Percentiles rank a stretch among this genome's conserved stretches.
phyloP scores from a whole-genome alignment of 2,329 filamentous ascomycete genomes.

The Ophiostoma triangulosporum region DNA sequence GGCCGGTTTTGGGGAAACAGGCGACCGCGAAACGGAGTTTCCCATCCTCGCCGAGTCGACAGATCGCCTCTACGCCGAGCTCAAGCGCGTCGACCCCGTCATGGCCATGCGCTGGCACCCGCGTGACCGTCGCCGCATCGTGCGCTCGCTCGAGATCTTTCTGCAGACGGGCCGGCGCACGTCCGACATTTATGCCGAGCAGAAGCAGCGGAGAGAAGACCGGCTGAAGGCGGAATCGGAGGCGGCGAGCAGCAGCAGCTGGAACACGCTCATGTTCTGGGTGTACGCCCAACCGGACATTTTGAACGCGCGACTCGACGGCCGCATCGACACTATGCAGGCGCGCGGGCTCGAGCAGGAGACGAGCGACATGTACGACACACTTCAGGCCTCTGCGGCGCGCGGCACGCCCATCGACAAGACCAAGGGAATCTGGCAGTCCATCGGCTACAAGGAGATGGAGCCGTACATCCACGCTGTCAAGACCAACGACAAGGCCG shows the following conservation, averaged over 20 bases:
- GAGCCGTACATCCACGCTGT: constrained; percentile 45
- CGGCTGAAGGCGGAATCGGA: constrained; percentile 10
- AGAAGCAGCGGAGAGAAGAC: constrained; percentile 28
- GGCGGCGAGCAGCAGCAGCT: constrained; percentile 16
- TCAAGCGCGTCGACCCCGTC: constrained; percentile 69
- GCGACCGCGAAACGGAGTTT: constrained; percentile 27
- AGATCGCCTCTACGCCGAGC: constrained; percentile 55
- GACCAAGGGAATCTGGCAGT: constrained; percentile 83
- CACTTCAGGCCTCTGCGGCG: constrained; percentile 22
- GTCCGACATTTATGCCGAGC: constrained; percentile 77
- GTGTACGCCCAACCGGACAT: constrained; percentile 59
- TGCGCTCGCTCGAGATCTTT: constrained; percentile 79
- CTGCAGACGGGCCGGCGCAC: constrained; percentile 68
- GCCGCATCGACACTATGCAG: constrained; percentile 75
- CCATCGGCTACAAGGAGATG: constrained; percentile 92
- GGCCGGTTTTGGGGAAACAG: background rate
- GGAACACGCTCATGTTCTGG: constrained; percentile 68
- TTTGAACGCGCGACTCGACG: constrained; percentile 58
- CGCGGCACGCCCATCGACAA: constrained; percentile 49
- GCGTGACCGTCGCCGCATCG: constrained; percentile 80
- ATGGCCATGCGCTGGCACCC: constrained; percentile 94
- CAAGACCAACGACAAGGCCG: background rate
- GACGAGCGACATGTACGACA: constrained; percentile 30
- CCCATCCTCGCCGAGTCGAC: constrained; percentile 62
- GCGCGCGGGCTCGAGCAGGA: constrained; percentile 37